A percentile compares a stretch with the other conserved stretches of the same genome.
Evolutionary conservation across 257 asterid species (phyloP).

Genomic region (Salvia rosmarinus): DNA sequence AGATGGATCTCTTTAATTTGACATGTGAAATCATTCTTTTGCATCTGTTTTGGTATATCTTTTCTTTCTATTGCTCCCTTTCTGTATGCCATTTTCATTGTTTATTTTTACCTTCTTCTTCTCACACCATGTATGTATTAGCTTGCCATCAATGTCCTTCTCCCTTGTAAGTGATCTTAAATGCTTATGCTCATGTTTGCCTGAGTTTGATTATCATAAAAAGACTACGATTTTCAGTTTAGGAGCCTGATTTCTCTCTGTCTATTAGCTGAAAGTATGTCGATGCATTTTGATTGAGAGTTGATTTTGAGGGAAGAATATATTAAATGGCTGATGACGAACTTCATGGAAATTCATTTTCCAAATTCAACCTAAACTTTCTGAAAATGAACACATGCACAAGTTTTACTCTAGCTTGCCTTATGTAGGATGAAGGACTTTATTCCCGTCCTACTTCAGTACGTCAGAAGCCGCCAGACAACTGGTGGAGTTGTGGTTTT

Average conservation of each 20-base stretch:
- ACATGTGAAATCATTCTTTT: not conserved
- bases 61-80: not conserved
- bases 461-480: constrained; percentile 71
- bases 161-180: not conserved
- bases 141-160: not conserved
- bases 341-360: not conserved
- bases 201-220: not conserved
- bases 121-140: not conserved
- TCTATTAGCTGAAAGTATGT: constrained; percentile 3
- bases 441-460: constrained; percentile 72
- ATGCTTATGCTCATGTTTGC: not conserved
- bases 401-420: constrained; percentile 28
- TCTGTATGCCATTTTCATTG: not conserved
- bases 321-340: not conserved
- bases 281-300: not conserved
- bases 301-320: not conserved
- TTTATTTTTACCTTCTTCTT: not conserved
- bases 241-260: not conserved
- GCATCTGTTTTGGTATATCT: not conserved
- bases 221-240: not conserved
- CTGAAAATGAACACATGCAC: not conserved
- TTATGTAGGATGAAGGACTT: constrained; percentile 92
- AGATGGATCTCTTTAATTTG: not conserved
- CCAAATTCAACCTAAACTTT: constrained; percentile 7
- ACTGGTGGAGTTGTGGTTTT: constrained; percentile 80